Conservation (phyloP, 2,329 filamentous ascomycete species). For the Teratosphaeria pseudoeucalypti region DNA sequence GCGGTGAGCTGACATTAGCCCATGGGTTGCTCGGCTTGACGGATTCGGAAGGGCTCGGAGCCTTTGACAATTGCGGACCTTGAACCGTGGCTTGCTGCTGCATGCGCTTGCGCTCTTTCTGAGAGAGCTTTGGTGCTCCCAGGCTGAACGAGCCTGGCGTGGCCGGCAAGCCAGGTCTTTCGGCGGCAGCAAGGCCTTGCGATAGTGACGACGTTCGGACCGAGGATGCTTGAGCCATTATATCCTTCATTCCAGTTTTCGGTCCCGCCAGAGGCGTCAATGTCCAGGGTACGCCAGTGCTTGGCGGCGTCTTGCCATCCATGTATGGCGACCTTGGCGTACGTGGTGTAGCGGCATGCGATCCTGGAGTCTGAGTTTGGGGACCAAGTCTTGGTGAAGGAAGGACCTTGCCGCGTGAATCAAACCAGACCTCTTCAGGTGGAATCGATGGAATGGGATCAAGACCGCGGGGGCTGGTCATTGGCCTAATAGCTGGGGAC, state of each 20-base stretch:
- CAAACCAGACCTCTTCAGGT: constrained; percentile 29
- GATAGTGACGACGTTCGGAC: constrained; percentile 35
- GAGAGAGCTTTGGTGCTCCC: constrained; percentile 58
- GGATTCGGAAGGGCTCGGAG: neutral
- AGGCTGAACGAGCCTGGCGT: constrained; percentile 19
- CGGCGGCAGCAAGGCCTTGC: constrained; percentile 26
- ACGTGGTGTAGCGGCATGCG: constrained; percentile 16
- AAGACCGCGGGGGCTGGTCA: constrained; percentile 15
- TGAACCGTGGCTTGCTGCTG: constrained; percentile 41
- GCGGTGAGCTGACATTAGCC: constrained; percentile 50
- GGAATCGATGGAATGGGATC: constrained; percentile 16
- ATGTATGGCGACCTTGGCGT: constrained; percentile 23
- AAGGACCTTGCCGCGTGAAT: constrained; percentile 29
- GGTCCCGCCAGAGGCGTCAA: constrained; percentile 43
- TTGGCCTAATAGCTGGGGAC: constrained; percentile 19
- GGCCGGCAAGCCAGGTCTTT: constrained; percentile 6
- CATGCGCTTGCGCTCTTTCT: constrained; percentile 83
- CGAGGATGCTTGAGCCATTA: constrained; percentile 55
- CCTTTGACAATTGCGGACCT: constrained; percentile 36
- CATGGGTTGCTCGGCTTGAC: constrained; percentile 38
- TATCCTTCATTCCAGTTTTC: constrained; percentile 65
- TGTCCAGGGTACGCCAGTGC: constrained; percentile 40
- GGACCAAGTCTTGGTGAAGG: constrained; percentile 17
- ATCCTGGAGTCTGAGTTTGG: constrained; percentile 21
- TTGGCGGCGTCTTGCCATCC: constrained; percentile 14